phyloP scores from a whole-genome alignment of 1,284 basidiomycete genomes.

The Fomitopsis betulina region DNA sequence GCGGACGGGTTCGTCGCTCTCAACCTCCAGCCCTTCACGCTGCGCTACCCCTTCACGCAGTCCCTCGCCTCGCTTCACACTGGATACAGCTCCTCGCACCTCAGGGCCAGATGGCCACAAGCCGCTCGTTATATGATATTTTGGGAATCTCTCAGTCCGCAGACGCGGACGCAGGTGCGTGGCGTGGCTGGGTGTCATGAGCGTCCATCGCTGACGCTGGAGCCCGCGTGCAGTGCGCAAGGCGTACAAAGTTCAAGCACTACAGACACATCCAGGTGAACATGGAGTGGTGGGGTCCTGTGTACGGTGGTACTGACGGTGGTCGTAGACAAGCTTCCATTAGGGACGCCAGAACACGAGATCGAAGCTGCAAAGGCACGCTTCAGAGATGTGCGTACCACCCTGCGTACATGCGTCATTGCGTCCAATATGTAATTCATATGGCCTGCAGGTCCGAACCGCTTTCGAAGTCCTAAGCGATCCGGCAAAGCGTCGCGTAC shows the following conservation, averaged over 20 bases:
- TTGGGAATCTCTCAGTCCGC: slow-evolving; percentile 27
- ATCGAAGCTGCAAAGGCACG: slow-evolving; percentile 23
- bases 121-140: slow-evolving; percentile 26
- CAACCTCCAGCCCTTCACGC: slow-evolving; percentile 12
- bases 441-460: slow-evolving; percentile 40
- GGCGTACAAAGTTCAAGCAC: slow-evolving; percentile 55
- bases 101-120: slow-evolving; percentile 24
- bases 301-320: background rate
- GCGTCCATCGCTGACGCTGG: background rate
- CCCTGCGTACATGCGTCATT: background rate
- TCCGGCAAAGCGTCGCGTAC: slow-evolving; percentile 51
- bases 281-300: slow-evolving; percentile 5
- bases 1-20: slow-evolving; percentile 5
- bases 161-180: slow-evolving; percentile 27
- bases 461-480: slow-evolving; percentile 56
- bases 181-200: background rate
- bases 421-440: background rate
- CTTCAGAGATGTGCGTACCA: slow-evolving; percentile 27
- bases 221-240: slow-evolving; percentile 44
- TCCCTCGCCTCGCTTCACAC: slow-evolving; percentile 7
- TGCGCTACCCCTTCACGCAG: slow-evolving; percentile 8
- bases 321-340: slow-evolving; percentile 27
- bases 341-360: slow-evolving; percentile 26
- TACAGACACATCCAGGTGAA: slow-evolving; percentile 57
- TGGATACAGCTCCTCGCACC: slow-evolving; percentile 12